Percentiles rank a stretch among this genome's conserved stretches.
These are phyloP conservation scores for Astrothelium subdiscretum DNA, from an alignment of 495 filamentous ascomycete species.

Conservation along the genomic window DNA sequence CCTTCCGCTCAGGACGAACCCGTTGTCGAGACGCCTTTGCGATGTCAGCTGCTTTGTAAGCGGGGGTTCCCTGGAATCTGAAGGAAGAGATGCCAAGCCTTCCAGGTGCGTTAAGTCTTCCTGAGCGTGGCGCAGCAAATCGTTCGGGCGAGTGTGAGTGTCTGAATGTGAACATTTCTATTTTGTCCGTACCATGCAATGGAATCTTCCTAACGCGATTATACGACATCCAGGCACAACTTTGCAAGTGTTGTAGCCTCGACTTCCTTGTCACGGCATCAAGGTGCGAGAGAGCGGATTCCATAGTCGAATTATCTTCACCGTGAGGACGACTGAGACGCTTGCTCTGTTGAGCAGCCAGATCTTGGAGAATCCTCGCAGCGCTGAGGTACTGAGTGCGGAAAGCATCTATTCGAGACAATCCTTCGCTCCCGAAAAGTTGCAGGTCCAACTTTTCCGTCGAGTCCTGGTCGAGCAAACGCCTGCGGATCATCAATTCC, in stretches of 20 bases:
- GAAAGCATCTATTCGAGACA: conserved; percentile 28
- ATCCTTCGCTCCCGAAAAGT: conserved; percentile 57
- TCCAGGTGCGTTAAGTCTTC: conserved; percentile 3
- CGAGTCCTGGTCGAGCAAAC: conserved; percentile 52
- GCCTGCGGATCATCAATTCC: conserved; percentile 57
- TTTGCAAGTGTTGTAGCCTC: conserved; percentile 66
- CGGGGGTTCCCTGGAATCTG: neutral
- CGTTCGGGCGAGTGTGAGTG: conserved; percentile 50
- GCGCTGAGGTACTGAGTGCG: conserved; percentile 29
- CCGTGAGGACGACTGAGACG: conserved; percentile 34
- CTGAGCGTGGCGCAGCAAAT: conserved; percentile 8
- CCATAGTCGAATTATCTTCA: conserved; percentile 46
- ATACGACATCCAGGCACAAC: conserved; percentile 68
- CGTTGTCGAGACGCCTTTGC: conserved; percentile 25
- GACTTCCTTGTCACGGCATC: conserved; percentile 60
- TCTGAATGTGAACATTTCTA: conserved; percentile 34
- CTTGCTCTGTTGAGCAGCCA: conserved; percentile 43
- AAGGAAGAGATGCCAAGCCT: neutral
- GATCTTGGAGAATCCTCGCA: conserved; percentile 23
- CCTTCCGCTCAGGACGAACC: neutral
- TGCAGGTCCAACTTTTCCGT: conserved; percentile 57
- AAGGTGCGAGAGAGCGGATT: conserved; percentile 58
- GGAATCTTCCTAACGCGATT: conserved; percentile 71
- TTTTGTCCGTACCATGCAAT: conserved; percentile 63
- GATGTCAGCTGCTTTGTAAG: neutral